phyloP scores from a whole-genome alignment of 1,284 basidiomycete species.

The Ustilago vetiveriae region DNA sequence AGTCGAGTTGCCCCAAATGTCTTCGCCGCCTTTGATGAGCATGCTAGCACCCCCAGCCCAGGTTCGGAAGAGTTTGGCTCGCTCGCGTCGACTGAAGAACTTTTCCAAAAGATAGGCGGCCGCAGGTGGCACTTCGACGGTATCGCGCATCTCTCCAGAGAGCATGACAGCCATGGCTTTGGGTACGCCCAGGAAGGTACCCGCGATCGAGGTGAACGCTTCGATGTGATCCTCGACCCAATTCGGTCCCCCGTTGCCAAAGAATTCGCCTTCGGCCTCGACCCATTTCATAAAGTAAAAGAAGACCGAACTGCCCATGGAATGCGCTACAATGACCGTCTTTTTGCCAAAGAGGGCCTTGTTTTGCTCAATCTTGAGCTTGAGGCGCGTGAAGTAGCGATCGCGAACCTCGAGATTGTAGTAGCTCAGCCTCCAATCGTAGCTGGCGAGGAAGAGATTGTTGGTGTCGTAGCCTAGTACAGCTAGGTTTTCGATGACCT shows the following conservation, averaged over 20 bases:
- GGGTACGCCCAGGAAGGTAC: constrained; percentile 80
- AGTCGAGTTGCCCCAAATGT: constrained; percentile 82
- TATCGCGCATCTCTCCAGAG: constrained; percentile 88
- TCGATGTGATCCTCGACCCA: constrained; percentile 85
- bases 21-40: constrained; percentile 79
- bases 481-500: constrained; percentile 83
- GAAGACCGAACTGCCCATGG: constrained; percentile 68
- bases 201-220: constrained; percentile 75
- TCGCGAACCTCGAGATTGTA: constrained; percentile 88
- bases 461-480: constrained; percentile 64
- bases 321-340: constrained; percentile 84
- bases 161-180: constrained; percentile 97
- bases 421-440: constrained; percentile 77
- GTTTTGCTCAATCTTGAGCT: constrained; percentile 84
- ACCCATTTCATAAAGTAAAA: constrained; percentile 81
- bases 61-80: constrained; percentile 88
- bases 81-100: constrained; percentile 84
- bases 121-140: constrained; percentile 88
- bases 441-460: constrained; percentile 63
- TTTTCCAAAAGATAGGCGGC: constrained; percentile 77
- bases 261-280: constrained; percentile 76
- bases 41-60: constrained; percentile 89
- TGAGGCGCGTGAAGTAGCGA: constrained; percentile 88
- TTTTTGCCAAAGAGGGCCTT: constrained; percentile 79
- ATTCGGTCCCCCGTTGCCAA: constrained; percentile 83